Evolutionary conservation across 202 grass and related monocot genomes (phyloP).

Genomic region (Bolboschoenoplectus hybrid): DNA sequence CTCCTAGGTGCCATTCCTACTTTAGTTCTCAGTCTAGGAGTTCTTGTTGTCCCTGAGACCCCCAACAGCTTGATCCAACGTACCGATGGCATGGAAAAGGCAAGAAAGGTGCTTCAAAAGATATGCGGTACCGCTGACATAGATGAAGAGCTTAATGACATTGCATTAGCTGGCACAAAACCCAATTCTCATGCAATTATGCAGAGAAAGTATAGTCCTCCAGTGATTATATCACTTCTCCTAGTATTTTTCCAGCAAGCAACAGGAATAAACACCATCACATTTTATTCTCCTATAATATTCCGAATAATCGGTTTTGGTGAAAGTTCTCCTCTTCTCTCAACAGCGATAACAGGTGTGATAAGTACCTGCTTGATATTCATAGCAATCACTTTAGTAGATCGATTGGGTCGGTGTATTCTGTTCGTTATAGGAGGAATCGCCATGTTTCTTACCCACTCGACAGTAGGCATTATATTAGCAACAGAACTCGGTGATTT

Average conservation of each 20-base stretch:
- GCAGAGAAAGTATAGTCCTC: conserved; percentile 22
- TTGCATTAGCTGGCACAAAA: conserved; percentile 31
- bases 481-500: conserved; percentile 49
- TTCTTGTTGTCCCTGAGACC: conserved; percentile 60
- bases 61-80: conserved; percentile 62
- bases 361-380: conserved; percentile 41
- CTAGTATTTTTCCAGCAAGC: conserved; percentile 39
- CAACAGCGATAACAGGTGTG: conserved; percentile 37
- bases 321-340: conserved; percentile 52
- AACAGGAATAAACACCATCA: conserved; percentile 42
- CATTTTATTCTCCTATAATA: conserved; percentile 45
- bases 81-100: conserved; percentile 26
- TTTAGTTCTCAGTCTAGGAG: conserved; percentile 49
- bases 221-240: conserved; percentile 22
- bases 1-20: conserved; percentile 54
- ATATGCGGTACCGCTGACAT: conserved; percentile 53
- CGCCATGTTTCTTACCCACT: conserved; percentile 47
- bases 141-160: conserved; percentile 45
- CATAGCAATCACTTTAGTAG: conserved; percentile 35
- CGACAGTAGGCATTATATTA: conserved; percentile 27
- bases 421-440: conserved; percentile 48
- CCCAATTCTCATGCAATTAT: conserved; percentile 26
- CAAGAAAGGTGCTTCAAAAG: conserved; percentile 43
- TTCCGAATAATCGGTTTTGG: conserved; percentile 51
- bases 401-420: conserved; percentile 42